phyloP scores from a whole-genome alignment of 306 rosid genomes.

The Fragaria iinumae region DNA sequence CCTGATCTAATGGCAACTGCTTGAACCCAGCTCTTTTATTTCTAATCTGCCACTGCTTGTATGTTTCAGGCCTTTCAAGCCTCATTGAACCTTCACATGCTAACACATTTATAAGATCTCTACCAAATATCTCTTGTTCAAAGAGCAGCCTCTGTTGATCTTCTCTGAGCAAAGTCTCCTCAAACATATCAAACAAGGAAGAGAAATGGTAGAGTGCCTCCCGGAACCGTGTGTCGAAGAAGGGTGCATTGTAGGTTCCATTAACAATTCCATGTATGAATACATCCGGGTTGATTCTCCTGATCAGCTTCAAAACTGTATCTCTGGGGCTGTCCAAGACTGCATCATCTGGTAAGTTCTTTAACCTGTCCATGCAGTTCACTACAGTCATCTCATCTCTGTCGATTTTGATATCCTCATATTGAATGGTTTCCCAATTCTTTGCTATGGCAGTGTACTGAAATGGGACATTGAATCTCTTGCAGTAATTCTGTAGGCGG shows the following conservation, averaged over 20 bases:
- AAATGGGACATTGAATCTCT: conserved; percentile 57
- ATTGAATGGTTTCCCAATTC: conserved; percentile 64
- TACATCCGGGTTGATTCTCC: conserved; percentile 61
- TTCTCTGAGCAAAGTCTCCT: conserved; percentile 55
- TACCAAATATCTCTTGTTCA: conserved; percentile 62
- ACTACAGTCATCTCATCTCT: conserved; percentile 47
- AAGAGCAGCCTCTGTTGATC: conserved; percentile 47
- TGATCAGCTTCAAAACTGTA: conserved; percentile 57
- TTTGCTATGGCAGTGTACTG: conserved; percentile 54
- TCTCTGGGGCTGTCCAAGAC: conserved; percentile 61
- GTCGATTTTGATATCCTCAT: conserved; percentile 53
- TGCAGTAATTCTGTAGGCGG: conserved; percentile 54
- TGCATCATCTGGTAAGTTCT: conserved; percentile 61
- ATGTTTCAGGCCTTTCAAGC: conserved; percentile 85
- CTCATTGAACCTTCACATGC: conserved; percentile 81
- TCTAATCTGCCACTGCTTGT: conserved; percentile 83
- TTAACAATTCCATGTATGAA: conserved; percentile 72
- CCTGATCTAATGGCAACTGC: conserved; percentile 51
- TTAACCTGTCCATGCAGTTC: conserved; percentile 61
- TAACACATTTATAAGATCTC: conserved; percentile 71
- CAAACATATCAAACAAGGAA: conserved; percentile 73
- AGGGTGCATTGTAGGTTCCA: conserved; percentile 77
- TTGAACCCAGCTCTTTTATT: conserved; percentile 70
- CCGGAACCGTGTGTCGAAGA: conserved; percentile 65
- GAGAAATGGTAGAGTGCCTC: conserved; percentile 84